These are phyloP conservation scores for Euclidium syriacum DNA, from an alignment of 345 rosid genomes.

Conservation along the genomic window DNA sequence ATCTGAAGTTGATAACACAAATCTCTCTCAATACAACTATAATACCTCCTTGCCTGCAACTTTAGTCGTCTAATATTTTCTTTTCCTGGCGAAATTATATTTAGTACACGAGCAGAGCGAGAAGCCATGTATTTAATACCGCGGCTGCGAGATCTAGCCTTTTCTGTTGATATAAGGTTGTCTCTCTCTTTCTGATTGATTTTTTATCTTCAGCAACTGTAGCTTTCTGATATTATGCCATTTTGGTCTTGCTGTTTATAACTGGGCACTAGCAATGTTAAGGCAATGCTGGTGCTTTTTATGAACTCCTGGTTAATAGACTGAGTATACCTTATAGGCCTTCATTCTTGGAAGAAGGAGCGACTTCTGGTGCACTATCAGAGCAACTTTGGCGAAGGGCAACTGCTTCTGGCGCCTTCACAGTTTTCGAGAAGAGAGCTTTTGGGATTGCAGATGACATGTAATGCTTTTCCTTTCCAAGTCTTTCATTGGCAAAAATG, in stretches of 20 bases:
- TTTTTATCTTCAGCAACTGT: not conserved
- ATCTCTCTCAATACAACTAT: slow-evolving; percentile 9
- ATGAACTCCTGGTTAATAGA: slow-evolving; percentile 8
- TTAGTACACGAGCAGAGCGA: slow-evolving; percentile 66
- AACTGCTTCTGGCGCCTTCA: slow-evolving; percentile 66
- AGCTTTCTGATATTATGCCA: slow-evolving; percentile 1
- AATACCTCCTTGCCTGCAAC: slow-evolving; percentile 14
- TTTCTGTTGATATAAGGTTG: slow-evolving; percentile 85
- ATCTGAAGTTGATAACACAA: slow-evolving; percentile 10
- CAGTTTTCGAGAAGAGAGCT: slow-evolving; percentile 71
- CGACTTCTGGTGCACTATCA: slow-evolving; percentile 40
- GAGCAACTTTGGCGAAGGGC: slow-evolving; percentile 95
- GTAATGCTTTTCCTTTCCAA: slow-evolving; percentile 33
- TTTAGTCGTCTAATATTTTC: not conserved
- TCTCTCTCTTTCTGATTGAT: slow-evolving; percentile 1
- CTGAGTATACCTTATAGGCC: slow-evolving; percentile 33
- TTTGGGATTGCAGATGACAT: slow-evolving; percentile 97
- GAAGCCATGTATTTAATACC: slow-evolving; percentile 76
- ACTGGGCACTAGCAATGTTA: not conserved
- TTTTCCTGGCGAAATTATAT: not conserved
- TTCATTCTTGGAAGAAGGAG: slow-evolving; percentile 50
- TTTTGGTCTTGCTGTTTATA: slow-evolving; percentile 10
- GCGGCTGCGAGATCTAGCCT: slow-evolving; percentile 84
- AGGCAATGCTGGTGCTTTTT: not conserved
- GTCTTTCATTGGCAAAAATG: slow-evolving; percentile 1